phyloP scores from a whole-genome alignment of 2,329 filamentous ascomycete species.

The Hymenoscyphus salicellus region DNA sequence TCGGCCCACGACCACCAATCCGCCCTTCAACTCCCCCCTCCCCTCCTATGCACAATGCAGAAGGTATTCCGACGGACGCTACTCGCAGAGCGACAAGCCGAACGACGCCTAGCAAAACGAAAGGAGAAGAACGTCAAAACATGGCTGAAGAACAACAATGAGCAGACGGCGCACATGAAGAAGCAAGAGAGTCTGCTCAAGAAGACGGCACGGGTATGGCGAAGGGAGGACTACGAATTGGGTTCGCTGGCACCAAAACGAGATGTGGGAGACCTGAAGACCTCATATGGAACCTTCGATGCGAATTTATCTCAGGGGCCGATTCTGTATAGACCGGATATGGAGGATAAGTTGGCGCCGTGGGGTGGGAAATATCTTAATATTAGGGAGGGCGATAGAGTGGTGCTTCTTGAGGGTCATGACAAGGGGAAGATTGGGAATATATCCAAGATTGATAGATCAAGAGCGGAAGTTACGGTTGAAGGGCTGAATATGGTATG shows the following conservation, averaged over 20 bases:
- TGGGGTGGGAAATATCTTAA: constrained; percentile 52
- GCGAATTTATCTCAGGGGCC: constrained; percentile 35
- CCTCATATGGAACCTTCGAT: constrained; percentile 57
- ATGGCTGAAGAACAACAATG: constrained; percentile 22
- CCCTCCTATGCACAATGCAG: constrained; percentile 53
- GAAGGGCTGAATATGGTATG: constrained; percentile 63
- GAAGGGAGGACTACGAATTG: constrained; percentile 73
- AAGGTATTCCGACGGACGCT: constrained; percentile 65
- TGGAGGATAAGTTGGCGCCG: constrained; percentile 34
- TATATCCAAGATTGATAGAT: constrained; percentile 56
- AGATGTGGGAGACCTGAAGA: constrained; percentile 59
- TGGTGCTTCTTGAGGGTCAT: constrained; percentile 73
- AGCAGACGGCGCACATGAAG: constrained; percentile 26
- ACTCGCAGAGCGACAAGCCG: constrained; percentile 63
- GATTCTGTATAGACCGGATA: constrained; percentile 18
- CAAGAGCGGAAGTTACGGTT: constrained; percentile 58
- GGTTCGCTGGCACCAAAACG: constrained; percentile 75
- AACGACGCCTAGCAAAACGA: constrained; percentile 43
- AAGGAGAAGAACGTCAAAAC: constrained; percentile 34
- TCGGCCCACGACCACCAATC: constrained; percentile 8
- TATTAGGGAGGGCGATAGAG: constrained; percentile 69
- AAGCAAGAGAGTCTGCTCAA: constrained; percentile 36
- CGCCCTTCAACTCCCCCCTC: constrained; percentile 10
- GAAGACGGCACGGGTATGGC: constrained; percentile 51
- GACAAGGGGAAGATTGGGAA: constrained; percentile 81